Conservation (phyloP, 257 asterid species). For the Solanum stenotomum region DNA sequence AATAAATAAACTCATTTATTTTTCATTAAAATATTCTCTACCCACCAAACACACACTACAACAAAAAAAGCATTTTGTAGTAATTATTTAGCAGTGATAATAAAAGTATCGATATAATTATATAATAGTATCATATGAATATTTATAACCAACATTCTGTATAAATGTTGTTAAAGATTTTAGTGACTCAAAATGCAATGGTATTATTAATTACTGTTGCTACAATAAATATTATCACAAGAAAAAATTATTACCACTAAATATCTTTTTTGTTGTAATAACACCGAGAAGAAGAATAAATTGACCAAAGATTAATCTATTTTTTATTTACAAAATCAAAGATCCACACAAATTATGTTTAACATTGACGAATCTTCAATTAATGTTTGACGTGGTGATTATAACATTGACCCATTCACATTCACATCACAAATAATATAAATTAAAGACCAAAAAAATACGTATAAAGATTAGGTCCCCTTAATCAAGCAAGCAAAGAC, state of each 20-base stretch:
- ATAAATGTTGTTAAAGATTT: fast-evolving
- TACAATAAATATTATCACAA: no score
- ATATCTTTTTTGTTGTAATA: background rate
- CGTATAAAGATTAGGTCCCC: background rate
- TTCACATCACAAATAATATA: background rate
- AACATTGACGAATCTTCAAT: background rate
- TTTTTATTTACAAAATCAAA: background rate
- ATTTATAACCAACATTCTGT: fast-evolving
- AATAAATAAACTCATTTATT: no score
- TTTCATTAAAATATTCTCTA: background rate
- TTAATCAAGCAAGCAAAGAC: background rate
- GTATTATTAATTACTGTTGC: background rate
- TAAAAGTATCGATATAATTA: no score
- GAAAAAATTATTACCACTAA: fast-evolving
- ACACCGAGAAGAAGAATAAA: background rate
- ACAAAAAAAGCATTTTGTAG: background rate
- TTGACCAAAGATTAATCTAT: background rate
- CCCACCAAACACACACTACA: background rate
- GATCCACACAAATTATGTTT: background rate
- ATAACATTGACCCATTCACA: background rate
- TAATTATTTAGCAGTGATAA: no score
- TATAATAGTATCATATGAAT: background rate
- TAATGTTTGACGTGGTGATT: background rate
- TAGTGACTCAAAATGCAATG: background rate
- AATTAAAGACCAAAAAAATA: background rate